phyloP scores from a whole-genome alignment of 2,329 filamentous ascomycete genomes.

The Aspergillus hortae region DNA sequence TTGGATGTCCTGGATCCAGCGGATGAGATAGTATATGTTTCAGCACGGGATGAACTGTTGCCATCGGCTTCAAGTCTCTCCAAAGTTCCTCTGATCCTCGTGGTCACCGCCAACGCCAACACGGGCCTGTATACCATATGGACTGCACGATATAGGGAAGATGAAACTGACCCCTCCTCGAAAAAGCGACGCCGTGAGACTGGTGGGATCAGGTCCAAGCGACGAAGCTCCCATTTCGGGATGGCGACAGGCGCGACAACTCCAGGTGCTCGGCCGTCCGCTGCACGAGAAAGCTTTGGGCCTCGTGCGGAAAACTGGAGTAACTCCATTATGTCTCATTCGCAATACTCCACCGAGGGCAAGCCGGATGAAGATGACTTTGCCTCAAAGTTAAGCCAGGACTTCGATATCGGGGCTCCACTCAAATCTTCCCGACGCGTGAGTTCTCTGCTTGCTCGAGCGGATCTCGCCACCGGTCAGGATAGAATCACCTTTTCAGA shows the following conservation, averaged over 20 bases:
- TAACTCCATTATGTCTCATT: conserved; percentile 38
- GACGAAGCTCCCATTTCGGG: conserved; percentile 63
- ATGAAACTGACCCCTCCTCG: conserved; percentile 52
- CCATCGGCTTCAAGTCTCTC: conserved; percentile 26
- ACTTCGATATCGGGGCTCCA: conserved; percentile 55
- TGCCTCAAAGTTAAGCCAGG: conserved; percentile 68
- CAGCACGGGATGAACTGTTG: conserved; percentile 55
- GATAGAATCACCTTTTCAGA: conserved; percentile 79
- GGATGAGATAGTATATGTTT: conserved; percentile 82
- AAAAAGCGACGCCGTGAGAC: conserved; percentile 47
- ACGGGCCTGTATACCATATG: conserved; percentile 78
- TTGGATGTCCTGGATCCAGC: conserved; percentile 65
- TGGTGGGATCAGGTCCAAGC: conserved; percentile 64
- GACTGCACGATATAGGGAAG: conserved; percentile 73
- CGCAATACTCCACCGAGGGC: conserved; percentile 44
- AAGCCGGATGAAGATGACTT: conserved; percentile 59
- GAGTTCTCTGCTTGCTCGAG: conserved; percentile 84
- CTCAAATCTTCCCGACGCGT: conserved; percentile 70
- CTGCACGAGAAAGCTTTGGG: conserved; percentile 74
- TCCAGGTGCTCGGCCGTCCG: conserved; percentile 62
- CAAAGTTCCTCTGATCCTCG: conserved; percentile 61
- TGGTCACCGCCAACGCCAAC: conserved; percentile 76
- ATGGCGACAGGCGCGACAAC: conserved; percentile 69
- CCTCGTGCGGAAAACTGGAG: conserved; percentile 44
- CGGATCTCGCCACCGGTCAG: conserved; percentile 80